Evolutionary conservation across 129 eudicot species (phyloP), one percentile per base, ranked within the genome.

Genomic region (Rutidosis leptorrhynchoides): DNA sequence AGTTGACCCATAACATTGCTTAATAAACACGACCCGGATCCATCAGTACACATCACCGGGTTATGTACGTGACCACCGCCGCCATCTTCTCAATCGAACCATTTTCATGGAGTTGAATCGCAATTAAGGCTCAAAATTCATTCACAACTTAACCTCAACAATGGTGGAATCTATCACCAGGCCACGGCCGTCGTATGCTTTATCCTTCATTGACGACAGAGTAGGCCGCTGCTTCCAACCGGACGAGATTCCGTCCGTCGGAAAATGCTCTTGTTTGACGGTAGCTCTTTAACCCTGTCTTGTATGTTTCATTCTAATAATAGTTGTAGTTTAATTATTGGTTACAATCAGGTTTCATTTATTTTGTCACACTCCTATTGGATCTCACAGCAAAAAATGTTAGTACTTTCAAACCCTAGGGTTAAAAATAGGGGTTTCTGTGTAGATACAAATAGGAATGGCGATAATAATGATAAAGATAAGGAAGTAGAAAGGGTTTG

Each of bases 231-330:
- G 15, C 42, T 48, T 27, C 73, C 64, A 59, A 30, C 78, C 68
- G 46, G 80, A 54, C 69, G 77, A 72, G 25, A 77, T 78, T 14
- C 68, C 57, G 42, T 65, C 61, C 72, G 63, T 65, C 53, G 73
- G 78, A 70, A 80, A 83, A 64, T 67, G 59, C 51, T 65, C 72
- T 22, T 65, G 35, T 37, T 64, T 84, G 5, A 81, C 78, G 72
- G 95, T 89, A 77, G 86, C 88, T 67, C 88, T 90, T 19, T 86
- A 95, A 73, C 95, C 97, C 28, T 86, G 86, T 71, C 69, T 86
- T 54, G 80, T 86, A n/a, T 90, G 90, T 79, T 81, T 83, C 71
- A 64, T 86, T 42, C 79, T 86, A 32, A 40, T 83, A 21, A 16
- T 90, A 19, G 70, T 78, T 16, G 54, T 89, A 72, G 37, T 83